These are phyloP conservation scores for Hericium erinaceus DNA, from an alignment of 768 basidiomycete species.

Conservation along the genomic window DNA sequence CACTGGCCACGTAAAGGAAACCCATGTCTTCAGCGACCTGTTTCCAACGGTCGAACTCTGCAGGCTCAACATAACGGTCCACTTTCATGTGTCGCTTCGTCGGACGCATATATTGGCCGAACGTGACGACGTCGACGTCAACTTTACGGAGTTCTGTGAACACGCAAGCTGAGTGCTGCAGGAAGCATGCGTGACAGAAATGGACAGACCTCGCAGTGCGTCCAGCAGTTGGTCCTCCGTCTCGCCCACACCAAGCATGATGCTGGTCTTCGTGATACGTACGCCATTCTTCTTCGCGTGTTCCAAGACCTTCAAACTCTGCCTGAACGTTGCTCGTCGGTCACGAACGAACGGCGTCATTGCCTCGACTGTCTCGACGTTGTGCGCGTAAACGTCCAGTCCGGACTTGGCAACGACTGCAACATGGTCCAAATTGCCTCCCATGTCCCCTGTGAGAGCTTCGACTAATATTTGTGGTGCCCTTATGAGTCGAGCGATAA, in stretches of 20 bases:
- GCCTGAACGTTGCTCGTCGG: slow-evolving; percentile 83
- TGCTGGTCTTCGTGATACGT: slow-evolving; percentile 90
- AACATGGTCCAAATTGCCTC: slow-evolving; percentile 66
- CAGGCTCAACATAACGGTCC: slow-evolving; percentile 88
- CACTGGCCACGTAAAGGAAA: slow-evolving; percentile 95
- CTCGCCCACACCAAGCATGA: slow-evolving; percentile 98
- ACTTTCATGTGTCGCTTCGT: slow-evolving; percentile 99
- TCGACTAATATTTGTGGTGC: slow-evolving; percentile 95
- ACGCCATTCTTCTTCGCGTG: slow-evolving; percentile 80
- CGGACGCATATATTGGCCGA: slow-evolving; percentile 99
- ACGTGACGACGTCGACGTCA: slow-evolving; percentile 95
- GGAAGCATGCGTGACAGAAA: background rate
- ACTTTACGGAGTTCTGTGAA: slow-evolving; percentile 72
- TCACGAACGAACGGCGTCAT: slow-evolving; percentile 94
- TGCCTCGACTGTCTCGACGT: slow-evolving; percentile 92
- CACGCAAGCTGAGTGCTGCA: slow-evolving; percentile 2
- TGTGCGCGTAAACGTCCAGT: slow-evolving; percentile 96
- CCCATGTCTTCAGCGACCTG: slow-evolving; percentile 85
- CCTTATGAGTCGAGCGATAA: slow-evolving; percentile 29
- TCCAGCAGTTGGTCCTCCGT: slow-evolving; percentile 71
- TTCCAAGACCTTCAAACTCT: slow-evolving; percentile 72
- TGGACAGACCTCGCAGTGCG: slow-evolving; percentile 64
- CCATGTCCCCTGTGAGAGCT: slow-evolving; percentile 93
- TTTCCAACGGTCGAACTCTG: slow-evolving; percentile 91
- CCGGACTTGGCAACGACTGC: slow-evolving; percentile 84